Conservation (phyloP, 2,329 filamentous ascomycete genomes). For the Colletotrichum orbiculare region DNA sequence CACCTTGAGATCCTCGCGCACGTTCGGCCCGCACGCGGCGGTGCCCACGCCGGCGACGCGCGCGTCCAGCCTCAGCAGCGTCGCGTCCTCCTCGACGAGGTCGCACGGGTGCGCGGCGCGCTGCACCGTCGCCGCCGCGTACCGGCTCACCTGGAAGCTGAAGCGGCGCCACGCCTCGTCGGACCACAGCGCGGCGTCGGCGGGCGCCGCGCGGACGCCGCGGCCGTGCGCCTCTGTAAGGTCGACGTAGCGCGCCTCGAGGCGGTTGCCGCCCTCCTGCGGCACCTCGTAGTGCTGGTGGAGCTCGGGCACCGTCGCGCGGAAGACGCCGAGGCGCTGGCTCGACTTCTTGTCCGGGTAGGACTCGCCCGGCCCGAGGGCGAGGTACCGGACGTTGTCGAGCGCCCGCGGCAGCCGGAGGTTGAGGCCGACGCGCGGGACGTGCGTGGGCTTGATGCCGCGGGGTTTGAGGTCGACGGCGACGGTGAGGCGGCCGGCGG, state of each 20-base stretch:
- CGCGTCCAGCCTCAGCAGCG: conserved; percentile 55
- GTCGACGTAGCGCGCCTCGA: conserved; percentile 68
- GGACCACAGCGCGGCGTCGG: conserved; percentile 44
- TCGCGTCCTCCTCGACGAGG: conserved; percentile 61
- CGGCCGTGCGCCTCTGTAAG: conserved; percentile 44
- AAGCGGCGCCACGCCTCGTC: conserved; percentile 51
- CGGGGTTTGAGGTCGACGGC: conserved; percentile 55
- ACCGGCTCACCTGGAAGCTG: conserved; percentile 67
- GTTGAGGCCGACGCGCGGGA: conserved; percentile 72
- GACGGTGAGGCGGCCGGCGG: conserved; percentile 57
- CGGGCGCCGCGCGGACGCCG: conserved; percentile 44
- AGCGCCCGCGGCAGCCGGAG: conserved; percentile 60
- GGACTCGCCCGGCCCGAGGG: conserved; percentile 71
- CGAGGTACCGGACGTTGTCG: conserved; percentile 67
- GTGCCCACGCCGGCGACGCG: conserved; percentile 62
- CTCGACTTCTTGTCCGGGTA: conserved; percentile 72
- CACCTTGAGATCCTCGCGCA: conserved; percentile 57
- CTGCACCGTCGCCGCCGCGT: conserved; percentile 63
- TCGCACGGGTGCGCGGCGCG: conserved; percentile 73
- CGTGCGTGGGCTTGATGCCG: conserved; percentile 62
- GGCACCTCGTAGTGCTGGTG: conserved; percentile 73
- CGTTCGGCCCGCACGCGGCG: conserved; percentile 60
- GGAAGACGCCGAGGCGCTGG: conserved; percentile 64
- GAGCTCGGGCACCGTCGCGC: conserved; percentile 57
- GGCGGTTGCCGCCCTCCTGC: conserved; percentile 74